Conservation (phyloP, 257 asterid genomes). For the Capsicum chinense region DNA sequence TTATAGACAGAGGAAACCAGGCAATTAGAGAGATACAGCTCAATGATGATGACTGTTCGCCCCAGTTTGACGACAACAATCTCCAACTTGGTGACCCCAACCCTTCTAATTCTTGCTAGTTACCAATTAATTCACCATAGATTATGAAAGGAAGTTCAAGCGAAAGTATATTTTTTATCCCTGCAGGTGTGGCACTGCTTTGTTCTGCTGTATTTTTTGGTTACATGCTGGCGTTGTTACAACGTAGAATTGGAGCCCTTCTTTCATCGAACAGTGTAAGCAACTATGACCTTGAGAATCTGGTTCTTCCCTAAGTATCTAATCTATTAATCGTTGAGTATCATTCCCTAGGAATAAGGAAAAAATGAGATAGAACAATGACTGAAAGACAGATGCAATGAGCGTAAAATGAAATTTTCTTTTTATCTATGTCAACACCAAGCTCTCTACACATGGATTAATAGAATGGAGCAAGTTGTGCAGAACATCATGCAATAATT, state of each 20-base stretch:
- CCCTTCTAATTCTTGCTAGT: neutral
- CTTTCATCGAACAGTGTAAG: constrained; percentile 63
- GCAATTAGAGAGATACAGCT: constrained; percentile 95
- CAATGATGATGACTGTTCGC: constrained; percentile 75
- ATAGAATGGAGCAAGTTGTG: neutral
- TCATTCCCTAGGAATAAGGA: neutral
- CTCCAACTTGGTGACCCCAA: constrained; percentile 61
- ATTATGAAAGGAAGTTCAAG: neutral
- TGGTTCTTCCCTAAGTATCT: neutral
- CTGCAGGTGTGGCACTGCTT: constrained; percentile 84
- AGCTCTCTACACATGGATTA: neutral
- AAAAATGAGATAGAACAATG: neutral
- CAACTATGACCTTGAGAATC: constrained; percentile 17
- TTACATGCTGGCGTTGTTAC: constrained; percentile 82
- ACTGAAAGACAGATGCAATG: neutral
- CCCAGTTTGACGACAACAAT: constrained; percentile 57
- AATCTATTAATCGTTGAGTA: neutral
- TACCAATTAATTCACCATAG: neutral
- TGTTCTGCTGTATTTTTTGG: constrained; percentile 83
- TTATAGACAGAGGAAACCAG: constrained; percentile 85
- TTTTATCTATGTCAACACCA: neutral
- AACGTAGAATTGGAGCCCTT: constrained; percentile 59
- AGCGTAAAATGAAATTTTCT: neutral
- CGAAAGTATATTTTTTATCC: neutral
- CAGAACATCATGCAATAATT: neutral